phyloP scores from a whole-genome alignment of 2,329 filamentous ascomycete species.

The Alternaria rosae region DNA sequence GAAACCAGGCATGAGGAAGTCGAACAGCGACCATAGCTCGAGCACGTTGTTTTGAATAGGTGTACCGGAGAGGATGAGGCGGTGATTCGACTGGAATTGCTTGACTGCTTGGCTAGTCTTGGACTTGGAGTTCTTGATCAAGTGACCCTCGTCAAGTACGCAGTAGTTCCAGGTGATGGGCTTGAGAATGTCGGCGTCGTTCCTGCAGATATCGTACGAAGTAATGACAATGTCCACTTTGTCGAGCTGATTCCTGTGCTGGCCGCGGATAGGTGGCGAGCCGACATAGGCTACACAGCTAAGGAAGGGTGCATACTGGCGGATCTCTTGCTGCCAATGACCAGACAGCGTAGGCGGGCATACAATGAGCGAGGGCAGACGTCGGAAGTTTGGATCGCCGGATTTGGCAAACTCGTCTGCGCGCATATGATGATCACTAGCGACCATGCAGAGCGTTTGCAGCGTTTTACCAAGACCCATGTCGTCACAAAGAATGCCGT shows the following conservation, averaged over 20 bases:
- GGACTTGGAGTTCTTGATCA: slow-evolving; percentile 98
- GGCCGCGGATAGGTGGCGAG: slow-evolving; percentile 79
- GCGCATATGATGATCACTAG: slow-evolving; percentile 93
- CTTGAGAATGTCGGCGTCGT: slow-evolving; percentile 85
- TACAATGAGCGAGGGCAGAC: slow-evolving; percentile 89
- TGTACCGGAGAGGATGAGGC: slow-evolving; percentile 93
- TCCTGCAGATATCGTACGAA: slow-evolving; percentile 96
- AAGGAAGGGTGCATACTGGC: slow-evolving; percentile 93
- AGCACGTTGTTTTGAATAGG: slow-evolving; percentile 98
- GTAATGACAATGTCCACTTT: slow-evolving; percentile 94
- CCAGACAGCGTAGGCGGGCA: slow-evolving; percentile 96
- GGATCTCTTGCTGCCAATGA: slow-evolving; percentile 98
- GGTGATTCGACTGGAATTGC: slow-evolving; percentile 86
- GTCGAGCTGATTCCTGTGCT: slow-evolving; percentile 72
- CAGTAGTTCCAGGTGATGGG: slow-evolving; percentile 96
- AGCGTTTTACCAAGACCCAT: slow-evolving; percentile 99
- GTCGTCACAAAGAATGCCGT: slow-evolving; percentile 97
- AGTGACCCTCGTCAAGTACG: slow-evolving; percentile 93
- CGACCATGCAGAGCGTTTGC: slow-evolving; percentile 96
- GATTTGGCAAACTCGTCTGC: slow-evolving; percentile 90
- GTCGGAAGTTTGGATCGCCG: slow-evolving; percentile 76
- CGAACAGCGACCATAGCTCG: slow-evolving; percentile 96
- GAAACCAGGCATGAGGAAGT: slow-evolving; percentile 99
- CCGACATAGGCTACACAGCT: slow-evolving; percentile 90
- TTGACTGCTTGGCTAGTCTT: slow-evolving; percentile 96